phyloP scores from a whole-genome alignment of 2,329 filamentous ascomycete genomes.

The Pseudogymnoascus sp. region DNA sequence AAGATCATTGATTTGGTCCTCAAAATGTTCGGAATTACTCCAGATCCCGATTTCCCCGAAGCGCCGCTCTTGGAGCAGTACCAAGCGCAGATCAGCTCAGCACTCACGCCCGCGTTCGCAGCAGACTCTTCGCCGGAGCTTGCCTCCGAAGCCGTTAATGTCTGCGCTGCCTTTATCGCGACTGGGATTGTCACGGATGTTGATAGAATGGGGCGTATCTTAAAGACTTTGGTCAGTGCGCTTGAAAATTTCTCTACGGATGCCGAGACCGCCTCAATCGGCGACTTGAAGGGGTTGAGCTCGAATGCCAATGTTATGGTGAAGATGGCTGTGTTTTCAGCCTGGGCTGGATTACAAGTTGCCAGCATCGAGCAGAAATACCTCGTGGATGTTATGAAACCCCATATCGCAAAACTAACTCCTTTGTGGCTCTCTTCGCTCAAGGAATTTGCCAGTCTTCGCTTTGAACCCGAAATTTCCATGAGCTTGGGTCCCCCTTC shows the following conservation, averaged over 20 bases:
- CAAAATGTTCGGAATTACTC: conserved; percentile 91
- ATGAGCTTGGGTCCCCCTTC: conserved; percentile 77
- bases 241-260: conserved; percentile 87
- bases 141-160: conserved; percentile 91
- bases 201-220: conserved; percentile 95
- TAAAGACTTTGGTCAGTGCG: conserved; percentile 85
- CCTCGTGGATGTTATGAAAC: conserved; percentile 77
- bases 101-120: conserved; percentile 91
- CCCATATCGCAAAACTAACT: conserved; percentile 82
- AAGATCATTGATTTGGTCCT: conserved; percentile 90
- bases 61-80: conserved; percentile 95
- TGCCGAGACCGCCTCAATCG: conserved; percentile 75
- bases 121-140: conserved; percentile 92
- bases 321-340: conserved; percentile 92
- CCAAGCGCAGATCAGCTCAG: conserved; percentile 95
- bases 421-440: conserved; percentile 91
- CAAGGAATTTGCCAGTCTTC: conserved; percentile 82
- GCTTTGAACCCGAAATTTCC: conserved; percentile 96
- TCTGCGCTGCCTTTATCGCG: conserved; percentile 95
- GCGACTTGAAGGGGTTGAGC: conserved; percentile 84
- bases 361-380: conserved; percentile 90
- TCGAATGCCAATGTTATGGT: conserved; percentile 98
- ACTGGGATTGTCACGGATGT: conserved; percentile 96
- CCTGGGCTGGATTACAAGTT: conserved; percentile 95
- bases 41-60: conserved; percentile 96